Evolutionary conservation across 2,329 filamentous ascomycete genomes (phyloP).

Genomic region (Botrytis elliptica): DNA sequence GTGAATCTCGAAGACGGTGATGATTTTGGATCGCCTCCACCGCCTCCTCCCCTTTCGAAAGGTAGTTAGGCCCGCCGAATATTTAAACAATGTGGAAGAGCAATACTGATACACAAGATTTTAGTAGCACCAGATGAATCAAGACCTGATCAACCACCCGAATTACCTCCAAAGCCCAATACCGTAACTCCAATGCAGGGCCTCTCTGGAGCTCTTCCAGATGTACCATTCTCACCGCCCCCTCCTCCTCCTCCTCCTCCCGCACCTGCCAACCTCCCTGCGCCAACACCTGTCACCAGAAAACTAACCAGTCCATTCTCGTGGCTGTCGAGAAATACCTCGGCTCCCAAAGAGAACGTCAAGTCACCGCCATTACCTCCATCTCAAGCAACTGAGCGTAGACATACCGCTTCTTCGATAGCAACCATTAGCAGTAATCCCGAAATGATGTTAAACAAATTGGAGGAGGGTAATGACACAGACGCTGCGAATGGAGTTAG

Average conservation of each 20-base stretch:
- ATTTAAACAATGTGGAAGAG: neutral
- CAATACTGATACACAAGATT: slow-evolving; percentile 14
- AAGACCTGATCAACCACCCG: slow-evolving; percentile 33
- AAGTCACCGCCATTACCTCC: slow-evolving; percentile 52
- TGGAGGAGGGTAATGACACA: slow-evolving; percentile 75
- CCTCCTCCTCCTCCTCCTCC: slow-evolving; percentile 38
- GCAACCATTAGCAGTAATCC: slow-evolving; percentile 77
- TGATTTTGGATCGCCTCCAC: slow-evolving; percentile 22
- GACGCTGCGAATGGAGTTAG: slow-evolving; percentile 50
- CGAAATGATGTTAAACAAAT: slow-evolving; percentile 72
- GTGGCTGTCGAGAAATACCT: slow-evolving; percentile 72
- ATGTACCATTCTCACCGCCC: slow-evolving; percentile 69
- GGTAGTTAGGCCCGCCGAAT: slow-evolving; percentile 1
- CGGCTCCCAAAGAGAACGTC: slow-evolving; percentile 52
- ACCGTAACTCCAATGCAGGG: slow-evolving; percentile 57
- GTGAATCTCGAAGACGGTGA: slow-evolving; percentile 57
- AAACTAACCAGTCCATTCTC: slow-evolving; percentile 88
- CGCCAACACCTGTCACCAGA: slow-evolving; percentile 45
- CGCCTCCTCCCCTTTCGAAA: slow-evolving; percentile 21
- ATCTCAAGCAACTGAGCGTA: slow-evolving; percentile 46
- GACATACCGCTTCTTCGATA: slow-evolving; percentile 79
- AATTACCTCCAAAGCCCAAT: slow-evolving; percentile 33
- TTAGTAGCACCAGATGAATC: slow-evolving; percentile 32
- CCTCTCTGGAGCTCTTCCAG: slow-evolving; percentile 68
- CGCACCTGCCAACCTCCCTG: slow-evolving; percentile 26